Conservation (phyloP, 208 protist genomes). For the Wallacemonas collosoma region DNA sequence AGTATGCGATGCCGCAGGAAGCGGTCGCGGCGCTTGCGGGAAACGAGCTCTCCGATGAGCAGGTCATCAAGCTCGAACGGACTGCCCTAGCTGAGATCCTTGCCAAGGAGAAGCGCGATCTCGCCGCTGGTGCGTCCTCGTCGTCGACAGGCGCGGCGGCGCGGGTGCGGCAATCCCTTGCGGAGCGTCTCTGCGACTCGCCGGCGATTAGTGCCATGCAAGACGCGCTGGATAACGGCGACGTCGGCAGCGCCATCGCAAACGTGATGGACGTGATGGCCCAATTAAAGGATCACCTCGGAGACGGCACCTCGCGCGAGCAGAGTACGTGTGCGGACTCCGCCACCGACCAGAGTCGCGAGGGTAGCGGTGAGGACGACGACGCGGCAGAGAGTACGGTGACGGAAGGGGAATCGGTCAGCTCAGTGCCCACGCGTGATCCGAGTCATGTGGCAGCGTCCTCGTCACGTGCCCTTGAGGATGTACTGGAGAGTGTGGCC, state of each 20-base stretch:
- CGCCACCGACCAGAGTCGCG: conserved; percentile 10
- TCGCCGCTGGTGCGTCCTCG: background rate
- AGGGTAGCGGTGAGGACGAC: background rate
- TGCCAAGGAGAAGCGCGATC: conserved; percentile 31
- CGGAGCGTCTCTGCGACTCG: background rate
- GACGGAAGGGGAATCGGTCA: too few species aligned
- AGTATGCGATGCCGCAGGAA: conserved; percentile 77
- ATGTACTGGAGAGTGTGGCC: conserved; percentile 12
- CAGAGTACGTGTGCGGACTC: background rate
- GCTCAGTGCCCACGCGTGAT: too few species aligned
- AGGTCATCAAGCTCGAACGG: conserved; percentile 92
- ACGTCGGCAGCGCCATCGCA: conserved; percentile 9
- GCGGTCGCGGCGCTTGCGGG: conserved; percentile 76
- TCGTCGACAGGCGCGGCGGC: background rate
- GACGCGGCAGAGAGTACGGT: background rate
- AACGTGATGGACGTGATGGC: conserved; percentile 16
- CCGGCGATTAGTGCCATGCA: background rate
- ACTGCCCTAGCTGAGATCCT: conserved; percentile 83
- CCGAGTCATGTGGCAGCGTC: background rate
- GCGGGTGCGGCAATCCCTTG: too few species aligned
- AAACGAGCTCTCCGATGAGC: conserved; percentile 73
- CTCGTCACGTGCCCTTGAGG: background rate
- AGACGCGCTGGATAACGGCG: background rate
- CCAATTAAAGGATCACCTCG: background rate
- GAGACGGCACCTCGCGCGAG: background rate